These are phyloP conservation scores for Aphanomyces euteiches DNA, from an alignment of 352 stramenopile species.

Conservation along the genomic window DNA sequence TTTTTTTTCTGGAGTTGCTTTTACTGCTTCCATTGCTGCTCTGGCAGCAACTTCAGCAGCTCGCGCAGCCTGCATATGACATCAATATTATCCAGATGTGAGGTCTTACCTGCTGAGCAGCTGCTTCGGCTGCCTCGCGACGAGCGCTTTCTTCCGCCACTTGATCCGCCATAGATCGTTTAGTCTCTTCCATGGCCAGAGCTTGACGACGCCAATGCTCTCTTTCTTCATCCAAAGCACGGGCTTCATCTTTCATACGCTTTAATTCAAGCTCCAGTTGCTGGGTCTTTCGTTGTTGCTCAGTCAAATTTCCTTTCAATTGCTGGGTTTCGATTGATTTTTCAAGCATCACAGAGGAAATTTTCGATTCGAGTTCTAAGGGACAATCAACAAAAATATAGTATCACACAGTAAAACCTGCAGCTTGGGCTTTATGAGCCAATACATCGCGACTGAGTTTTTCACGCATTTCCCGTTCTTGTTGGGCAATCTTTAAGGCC, in stretches of 20 bases:
- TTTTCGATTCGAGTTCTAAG: constrained; percentile 15
- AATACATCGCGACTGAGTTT: constrained; percentile 45
- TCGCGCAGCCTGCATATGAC: constrained; percentile 45
- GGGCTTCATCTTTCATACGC: constrained; percentile 48
- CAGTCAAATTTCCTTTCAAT: constrained; percentile 16
- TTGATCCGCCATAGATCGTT: constrained; percentile 41
- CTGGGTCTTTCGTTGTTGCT: constrained; percentile 57
- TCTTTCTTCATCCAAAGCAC: constrained; percentile 46
- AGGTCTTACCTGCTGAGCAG: constrained; percentile 32
- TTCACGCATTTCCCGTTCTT: constrained; percentile 58
- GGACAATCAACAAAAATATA: neutral
- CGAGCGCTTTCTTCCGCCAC: constrained; percentile 48
- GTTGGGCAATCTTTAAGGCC: constrained; percentile 50
- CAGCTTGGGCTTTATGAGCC: constrained; percentile 64
- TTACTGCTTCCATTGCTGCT: constrained; percentile 61
- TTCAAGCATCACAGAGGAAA: constrained; percentile 46
- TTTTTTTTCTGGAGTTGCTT: constrained; percentile 13
- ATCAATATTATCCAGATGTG: neutral
- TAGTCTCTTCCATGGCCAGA: constrained; percentile 45
- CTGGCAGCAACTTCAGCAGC: constrained; percentile 64
- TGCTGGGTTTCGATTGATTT: constrained; percentile 35
- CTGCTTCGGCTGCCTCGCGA: constrained; percentile 60
- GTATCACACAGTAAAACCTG: constrained; percentile 28
- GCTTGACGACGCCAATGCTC: constrained; percentile 47
- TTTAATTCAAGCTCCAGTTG: constrained; percentile 61